Conservation (phyloP, 176 grass and related monocot species). For the Phoenix roebelenii region DNA sequence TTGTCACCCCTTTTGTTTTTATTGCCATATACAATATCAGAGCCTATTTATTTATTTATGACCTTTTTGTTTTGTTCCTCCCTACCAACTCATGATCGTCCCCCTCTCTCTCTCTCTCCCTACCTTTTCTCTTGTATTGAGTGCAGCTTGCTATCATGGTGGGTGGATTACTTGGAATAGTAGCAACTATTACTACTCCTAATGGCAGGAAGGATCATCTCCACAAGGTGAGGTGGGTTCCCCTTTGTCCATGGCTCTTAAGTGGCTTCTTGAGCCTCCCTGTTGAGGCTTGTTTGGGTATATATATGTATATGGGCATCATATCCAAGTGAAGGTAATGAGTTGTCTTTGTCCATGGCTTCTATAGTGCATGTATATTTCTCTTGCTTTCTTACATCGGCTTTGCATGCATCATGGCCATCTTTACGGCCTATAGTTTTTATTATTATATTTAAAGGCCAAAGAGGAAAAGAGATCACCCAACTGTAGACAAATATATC, state of each 20-base stretch:
- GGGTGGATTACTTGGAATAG: not conserved
- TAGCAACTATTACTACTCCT: not conserved
- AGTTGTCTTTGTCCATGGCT: constrained; percentile 21
- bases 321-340: not conserved
- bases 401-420: constrained; percentile 43
- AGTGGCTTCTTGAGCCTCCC: not conserved
- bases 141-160: constrained; percentile 13
- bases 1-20: constrained; percentile 54
- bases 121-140: constrained; percentile 14
- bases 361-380: constrained; percentile 38
- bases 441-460: constrained; percentile 19
- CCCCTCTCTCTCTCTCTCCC: constrained; percentile 6
- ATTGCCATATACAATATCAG: constrained; percentile 37
- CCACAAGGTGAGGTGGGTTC: constrained; percentile 13
- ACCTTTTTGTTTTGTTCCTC: constrained; percentile 7
- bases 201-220: not conserved
- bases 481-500: constrained; percentile 66
- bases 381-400: constrained; percentile 16
- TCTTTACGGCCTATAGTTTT: constrained; percentile 65
- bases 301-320: not conserved
- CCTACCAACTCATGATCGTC: too few relatives aligned
- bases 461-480: constrained; percentile 21
- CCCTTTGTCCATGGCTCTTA: not conserved
- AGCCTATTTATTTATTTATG: constrained; percentile 12
- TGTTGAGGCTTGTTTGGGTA: not conserved